Evolutionary conservation across 495 filamentous ascomycete species (phyloP).

Genomic region (Penicillium lagena): DNA sequence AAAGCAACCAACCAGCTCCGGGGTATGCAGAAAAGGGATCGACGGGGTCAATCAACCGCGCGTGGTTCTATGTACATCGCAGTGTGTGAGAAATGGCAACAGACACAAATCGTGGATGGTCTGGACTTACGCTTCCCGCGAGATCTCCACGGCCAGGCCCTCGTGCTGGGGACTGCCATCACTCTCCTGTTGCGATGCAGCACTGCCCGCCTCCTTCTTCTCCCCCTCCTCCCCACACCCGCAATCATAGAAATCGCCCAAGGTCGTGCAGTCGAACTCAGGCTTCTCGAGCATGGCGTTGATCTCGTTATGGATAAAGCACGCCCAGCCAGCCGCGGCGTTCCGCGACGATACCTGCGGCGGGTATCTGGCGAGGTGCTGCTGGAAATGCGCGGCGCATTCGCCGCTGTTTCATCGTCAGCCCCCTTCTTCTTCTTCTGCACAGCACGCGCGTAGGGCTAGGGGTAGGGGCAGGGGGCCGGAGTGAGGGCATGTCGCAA

Average conservation of each 20-base stretch:
- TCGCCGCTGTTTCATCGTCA: conserved; percentile 60
- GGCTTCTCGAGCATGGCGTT: conserved; percentile 80
- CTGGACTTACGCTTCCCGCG: conserved; percentile 33
- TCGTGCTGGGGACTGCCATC: conserved; percentile 1
- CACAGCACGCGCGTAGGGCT: too few species aligned
- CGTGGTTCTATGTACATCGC: conserved; percentile 14
- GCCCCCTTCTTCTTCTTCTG: conserved; percentile 2
- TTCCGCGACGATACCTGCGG: conserved; percentile 83
- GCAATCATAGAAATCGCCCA: conserved; percentile 93
- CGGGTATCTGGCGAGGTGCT: conserved; percentile 75
- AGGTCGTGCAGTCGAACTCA: conserved; percentile 79
- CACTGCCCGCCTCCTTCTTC: conserved; percentile 3
- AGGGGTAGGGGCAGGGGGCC: too few species aligned
- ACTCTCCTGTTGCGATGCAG: too few species aligned
- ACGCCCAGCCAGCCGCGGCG: conserved; percentile 84
- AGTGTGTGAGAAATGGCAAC: conserved; percentile 4
- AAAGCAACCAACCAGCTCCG: background rate
- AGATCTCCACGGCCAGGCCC: conserved; percentile 31
- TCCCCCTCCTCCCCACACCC: conserved; percentile 76
- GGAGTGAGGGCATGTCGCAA: too few species aligned
- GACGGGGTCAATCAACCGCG: conserved; percentile 14
- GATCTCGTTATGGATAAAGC: conserved; percentile 90
- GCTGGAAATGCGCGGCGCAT: conserved; percentile 86
- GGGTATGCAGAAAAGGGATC: background rate
- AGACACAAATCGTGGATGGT: conserved; percentile 1